Base-by-base conservation (phyloP, 75 land plant genomes). In the Chamaecyparis obtusa region DNA sequence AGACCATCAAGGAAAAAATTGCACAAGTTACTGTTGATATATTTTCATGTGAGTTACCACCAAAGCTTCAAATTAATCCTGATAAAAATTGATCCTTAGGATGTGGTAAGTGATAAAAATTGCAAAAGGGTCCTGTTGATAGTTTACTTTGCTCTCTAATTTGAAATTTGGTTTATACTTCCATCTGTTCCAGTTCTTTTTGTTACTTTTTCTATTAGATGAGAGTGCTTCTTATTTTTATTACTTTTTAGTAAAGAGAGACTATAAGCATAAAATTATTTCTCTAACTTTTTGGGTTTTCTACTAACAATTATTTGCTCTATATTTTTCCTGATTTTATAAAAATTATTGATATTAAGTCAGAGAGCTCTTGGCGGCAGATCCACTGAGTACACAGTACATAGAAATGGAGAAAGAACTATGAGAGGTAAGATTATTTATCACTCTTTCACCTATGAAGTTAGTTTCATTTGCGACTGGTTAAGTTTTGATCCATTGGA, bases 1-100 rank as follows among this genome's bases (percentile, higher is more conserved):
- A 88, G 83, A 98, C 99, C 76, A 89, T 98, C 10, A 98, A 98
- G 86, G 86, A 96, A 56, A 98, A 98, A 83, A 98, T 96, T 92
- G 94, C 95, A n/a, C 92, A 93, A 86, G 95, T 97, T 84, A 97
- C 96, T 86, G 89, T 82, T n/a, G 43, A 95, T 82, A 93, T 92
- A 49, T 90, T 94, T 67, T 88, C 96, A 5, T 88, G 92, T 57
- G 91, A 86, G 48, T 87, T 98, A 80, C 99, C 99, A 71, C 87
- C 92, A 36, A 98, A 97, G 88, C 94, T 98, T 88, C 95, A 90
- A 2, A 97, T 98, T 83, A 92, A 94, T 37, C 95, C 99, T 77
- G 91, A 97, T 84, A n/a, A n/a, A n/a, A n/a, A n/a, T n/a, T n/a
- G 99, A 98, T 86, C 92, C 99, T 74, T 99, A 98, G 87, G 99